A percentile compares a stretch with the other conserved stretches of the same genome.
These are phyloP conservation scores for Lindgomyces ingoldianus DNA, from an alignment of 495 filamentous ascomycete genomes.

Conservation along the genomic window DNA sequence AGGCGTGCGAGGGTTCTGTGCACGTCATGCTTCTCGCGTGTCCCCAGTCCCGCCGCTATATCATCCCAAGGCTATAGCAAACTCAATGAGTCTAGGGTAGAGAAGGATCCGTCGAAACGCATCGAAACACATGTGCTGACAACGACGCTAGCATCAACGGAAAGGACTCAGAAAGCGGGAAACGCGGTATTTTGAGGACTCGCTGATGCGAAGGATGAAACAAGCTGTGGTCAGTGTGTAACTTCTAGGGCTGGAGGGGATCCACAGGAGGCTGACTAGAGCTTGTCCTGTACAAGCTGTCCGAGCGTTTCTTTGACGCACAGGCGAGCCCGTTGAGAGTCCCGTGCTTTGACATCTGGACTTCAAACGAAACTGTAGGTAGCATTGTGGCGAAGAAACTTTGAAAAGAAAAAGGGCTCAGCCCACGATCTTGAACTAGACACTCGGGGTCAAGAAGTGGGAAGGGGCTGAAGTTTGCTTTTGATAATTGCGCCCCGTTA, in stretches of 20 bases:
- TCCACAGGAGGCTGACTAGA: background rate
- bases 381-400: too few species aligned
- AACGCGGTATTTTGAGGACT: background rate
- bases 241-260: background rate
- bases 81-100: background rate
- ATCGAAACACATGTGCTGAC: background rate
- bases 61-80: background rate
- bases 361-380: too few species aligned
- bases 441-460: too few species aligned
- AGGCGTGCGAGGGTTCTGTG: background rate
- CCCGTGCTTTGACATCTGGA: too few species aligned
- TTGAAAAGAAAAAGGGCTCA: too few species aligned
- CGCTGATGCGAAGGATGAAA: background rate
- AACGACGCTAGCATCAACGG: background rate
- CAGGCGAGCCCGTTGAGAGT: too few species aligned
- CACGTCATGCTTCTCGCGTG: too few species aligned
- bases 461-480: too few species aligned
- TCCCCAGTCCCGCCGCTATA: background rate
- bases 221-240: constrained; percentile 12
- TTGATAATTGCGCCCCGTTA: too few species aligned
- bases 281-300: too few species aligned
- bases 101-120: background rate
- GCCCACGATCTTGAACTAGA: too few species aligned
- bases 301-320: too few species aligned
- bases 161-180: background rate